phyloP scores from a whole-genome alignment of 2,329 filamentous ascomycete species.

The Coniochaeta prunicola region DNA sequence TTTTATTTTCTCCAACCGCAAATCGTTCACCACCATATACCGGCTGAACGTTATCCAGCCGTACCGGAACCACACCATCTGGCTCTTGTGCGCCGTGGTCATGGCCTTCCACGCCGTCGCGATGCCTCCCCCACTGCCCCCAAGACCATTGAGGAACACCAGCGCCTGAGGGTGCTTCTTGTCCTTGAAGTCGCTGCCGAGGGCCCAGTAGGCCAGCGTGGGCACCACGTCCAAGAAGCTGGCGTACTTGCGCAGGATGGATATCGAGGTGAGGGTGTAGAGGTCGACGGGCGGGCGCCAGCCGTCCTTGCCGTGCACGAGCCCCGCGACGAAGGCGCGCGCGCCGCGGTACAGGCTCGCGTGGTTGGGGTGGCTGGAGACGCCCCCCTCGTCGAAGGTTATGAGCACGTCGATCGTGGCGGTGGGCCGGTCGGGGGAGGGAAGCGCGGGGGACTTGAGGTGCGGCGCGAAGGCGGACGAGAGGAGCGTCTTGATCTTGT shows the following conservation, averaged over 20 bases:
- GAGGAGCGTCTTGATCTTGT: slow-evolving; percentile 63
- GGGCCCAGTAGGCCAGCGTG: slow-evolving; percentile 54
- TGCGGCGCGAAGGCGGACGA: slow-evolving; percentile 67
- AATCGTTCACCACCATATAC: slow-evolving; percentile 94
- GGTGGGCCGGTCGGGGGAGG: slow-evolving; percentile 27
- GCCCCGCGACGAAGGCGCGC: slow-evolving; percentile 58
- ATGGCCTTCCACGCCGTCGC: slow-evolving; percentile 71
- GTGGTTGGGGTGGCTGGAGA: slow-evolving; percentile 91
- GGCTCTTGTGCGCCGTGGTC: slow-evolving; percentile 82
- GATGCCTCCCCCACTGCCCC: slow-evolving; percentile 39
- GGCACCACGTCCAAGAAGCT: slow-evolving; percentile 68
- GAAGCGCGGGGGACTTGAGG: slow-evolving; percentile 27
- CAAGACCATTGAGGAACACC: slow-evolving; percentile 66
- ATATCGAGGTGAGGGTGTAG: slow-evolving; percentile 74
- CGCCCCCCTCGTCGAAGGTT: slow-evolving; percentile 78
- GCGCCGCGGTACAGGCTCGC: slow-evolving; percentile 81
- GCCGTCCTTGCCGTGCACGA: slow-evolving; percentile 57
- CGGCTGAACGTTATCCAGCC: slow-evolving; percentile 86
- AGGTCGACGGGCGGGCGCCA: slow-evolving; percentile 70
- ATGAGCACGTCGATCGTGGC: slow-evolving; percentile 71
- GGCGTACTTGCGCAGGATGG: slow-evolving; percentile 72
- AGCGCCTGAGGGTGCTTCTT: slow-evolving; percentile 51
- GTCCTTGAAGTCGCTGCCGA: slow-evolving; percentile 24
- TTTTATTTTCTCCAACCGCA: slow-evolving; percentile 47
- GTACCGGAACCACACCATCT: slow-evolving; percentile 99